These are phyloP conservation scores for Stephania cephalantha DNA, from an alignment of 164 flowering plant species.

Conservation along the genomic window DNA sequence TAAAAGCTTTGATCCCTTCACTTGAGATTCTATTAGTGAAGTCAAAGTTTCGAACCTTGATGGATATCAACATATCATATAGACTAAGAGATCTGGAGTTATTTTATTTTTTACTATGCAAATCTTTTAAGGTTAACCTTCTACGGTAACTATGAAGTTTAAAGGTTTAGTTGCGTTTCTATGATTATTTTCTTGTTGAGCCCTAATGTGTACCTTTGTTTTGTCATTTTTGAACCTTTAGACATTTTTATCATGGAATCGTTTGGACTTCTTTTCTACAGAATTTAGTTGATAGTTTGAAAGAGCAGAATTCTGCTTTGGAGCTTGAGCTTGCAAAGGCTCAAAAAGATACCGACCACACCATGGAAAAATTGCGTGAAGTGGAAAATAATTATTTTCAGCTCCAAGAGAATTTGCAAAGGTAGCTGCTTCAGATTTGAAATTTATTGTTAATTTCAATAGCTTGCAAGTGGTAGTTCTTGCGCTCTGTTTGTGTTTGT, in stretches of 20 bases:
- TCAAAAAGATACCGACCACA: conserved; percentile 36
- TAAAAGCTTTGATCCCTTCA: too few species aligned
- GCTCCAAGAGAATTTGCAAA: conserved; percentile 58
- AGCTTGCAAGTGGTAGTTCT: background rate
- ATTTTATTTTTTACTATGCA: background rate
- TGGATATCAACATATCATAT: background rate
- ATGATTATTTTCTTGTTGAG: background rate
- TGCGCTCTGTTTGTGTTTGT: background rate
- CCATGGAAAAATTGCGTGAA: conserved; percentile 58
- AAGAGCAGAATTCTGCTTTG: conserved; percentile 49
- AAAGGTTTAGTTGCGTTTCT: background rate
- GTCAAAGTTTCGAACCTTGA: too few species aligned
- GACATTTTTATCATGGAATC: background rate
- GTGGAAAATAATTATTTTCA: conserved; percentile 55
- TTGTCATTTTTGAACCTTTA: background rate
- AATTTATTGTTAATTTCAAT: background rate
- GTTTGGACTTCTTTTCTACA: conserved; percentile 19
- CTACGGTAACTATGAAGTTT: background rate
- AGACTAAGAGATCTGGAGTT: background rate
- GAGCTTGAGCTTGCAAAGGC: conserved; percentile 56
- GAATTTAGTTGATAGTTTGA: conserved; percentile 57
- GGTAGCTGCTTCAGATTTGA: conserved; percentile 33
- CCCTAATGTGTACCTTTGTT: background rate
- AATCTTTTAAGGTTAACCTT: background rate
- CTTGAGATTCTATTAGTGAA: too few species aligned